phyloP scores from a whole-genome alignment of 768 basidiomycete genomes.

The Rhodotorula sphaerocarpa region DNA sequence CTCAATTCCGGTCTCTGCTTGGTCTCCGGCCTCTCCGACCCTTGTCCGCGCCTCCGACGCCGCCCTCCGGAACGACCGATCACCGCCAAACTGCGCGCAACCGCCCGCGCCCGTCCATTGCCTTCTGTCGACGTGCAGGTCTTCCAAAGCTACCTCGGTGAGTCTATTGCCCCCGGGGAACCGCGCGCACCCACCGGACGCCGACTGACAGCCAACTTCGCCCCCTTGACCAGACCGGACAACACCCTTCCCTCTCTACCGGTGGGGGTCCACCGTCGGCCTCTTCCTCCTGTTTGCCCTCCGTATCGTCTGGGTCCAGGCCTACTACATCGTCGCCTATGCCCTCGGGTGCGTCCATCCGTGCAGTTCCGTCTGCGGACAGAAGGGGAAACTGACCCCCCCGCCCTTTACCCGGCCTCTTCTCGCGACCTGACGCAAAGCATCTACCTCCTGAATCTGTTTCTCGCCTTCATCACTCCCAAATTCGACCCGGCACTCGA shows the following conservation, averaged over 20 bases:
- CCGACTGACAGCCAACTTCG: too few species aligned
- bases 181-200: too few species aligned
- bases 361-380: too few species aligned
- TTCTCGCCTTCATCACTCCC: conserved; percentile 94
- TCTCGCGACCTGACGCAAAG: neutral
- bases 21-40: too few species aligned
- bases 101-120: neutral
- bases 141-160: neutral
- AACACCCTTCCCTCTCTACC: conserved; percentile 79
- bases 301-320: conserved; percentile 78
- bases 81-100: too few species aligned
- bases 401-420: neutral
- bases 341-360: conserved; percentile 36
- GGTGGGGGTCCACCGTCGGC: conserved; percentile 73
- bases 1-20: too few species aligned
- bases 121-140: neutral
- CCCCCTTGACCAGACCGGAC: conserved; percentile 73
- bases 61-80: too few species aligned
- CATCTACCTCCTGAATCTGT: conserved; percentile 53
- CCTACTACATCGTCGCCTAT: conserved; percentile 41
- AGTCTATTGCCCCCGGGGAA: too few species aligned
- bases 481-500: conserved; percentile 94
- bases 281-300: conserved; percentile 68
- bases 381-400: too few species aligned
- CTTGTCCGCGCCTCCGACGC: too few species aligned